Evolutionary conservation across 228 moss, liverwort and hornwort species (phyloP), one percentile per base, ranked within the genome.

Genomic region (Sphagnum fallax): DNA sequence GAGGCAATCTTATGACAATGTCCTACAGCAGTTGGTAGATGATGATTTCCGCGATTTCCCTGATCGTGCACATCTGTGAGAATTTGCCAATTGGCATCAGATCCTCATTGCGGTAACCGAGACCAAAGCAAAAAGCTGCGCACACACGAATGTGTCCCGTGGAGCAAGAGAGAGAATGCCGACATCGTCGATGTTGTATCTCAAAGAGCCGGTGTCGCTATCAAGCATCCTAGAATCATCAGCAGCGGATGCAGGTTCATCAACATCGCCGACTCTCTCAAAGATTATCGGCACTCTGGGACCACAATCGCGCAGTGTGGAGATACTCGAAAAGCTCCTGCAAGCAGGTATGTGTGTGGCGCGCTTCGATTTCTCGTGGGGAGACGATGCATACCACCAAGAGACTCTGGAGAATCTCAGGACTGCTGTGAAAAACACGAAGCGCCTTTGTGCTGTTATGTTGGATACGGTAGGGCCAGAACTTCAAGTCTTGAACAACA

Each of bases 281-380:
- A 88, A 88, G 1, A 88, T 84, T 5, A 71, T 88, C 0, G 84
- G 79, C 2, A 88, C 87, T 0, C 73, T 88, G 32, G 87, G 87
- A 49, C 87, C 87, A 6, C 75, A 1, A 11, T 84, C 81, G 1
- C 68, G 82, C 63, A 79, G 83, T 1, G 75, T 88, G 5, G 79
- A 73, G 13, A 10, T 72, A 0, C 5, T 88, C 0, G 87, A 88
- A 4, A 62, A 70, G 0, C 53, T 88, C 0, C 72, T 88, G 0
- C 55, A 57, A 51, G 84, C 82, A 3, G 87, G 87, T 0, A 84
- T 88, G 87, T 84, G 81, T 0, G 75, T 88, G 5, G 87, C 87
- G 0, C 67, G 87, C 47, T 88, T 88, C 9, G 87, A 88, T 16
- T 88, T 88, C 6, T 82, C 79, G 0, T 82, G 70, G 10, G 84